Evolutionary conservation across 2,329 filamentous ascomycete species (phyloP), one percentile per base, ranked within the genome.

Genomic region (Alternaria rosae): DNA sequence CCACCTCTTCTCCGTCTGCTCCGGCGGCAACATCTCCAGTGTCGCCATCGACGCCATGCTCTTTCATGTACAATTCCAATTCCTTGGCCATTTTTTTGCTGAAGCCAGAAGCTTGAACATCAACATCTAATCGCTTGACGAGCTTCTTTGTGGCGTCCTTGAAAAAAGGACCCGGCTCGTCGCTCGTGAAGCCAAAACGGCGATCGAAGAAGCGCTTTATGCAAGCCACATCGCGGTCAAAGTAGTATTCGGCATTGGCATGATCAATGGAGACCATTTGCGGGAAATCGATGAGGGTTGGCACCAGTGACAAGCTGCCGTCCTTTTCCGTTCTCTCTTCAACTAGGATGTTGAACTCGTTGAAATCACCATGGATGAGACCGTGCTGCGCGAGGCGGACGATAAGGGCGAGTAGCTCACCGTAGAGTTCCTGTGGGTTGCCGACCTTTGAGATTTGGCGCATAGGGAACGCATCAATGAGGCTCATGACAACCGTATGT

Each of bases 191-290:
- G 69, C 93, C 90, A 79, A 97, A 99, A 28, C 93, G 88, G 21
- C 94, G 86, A 75, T 92, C 86, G 76, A 99, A 99, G 79, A 97
- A 99, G 30, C 92, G 89, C 82, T 97, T 98, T 73, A 99, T 91
- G 80, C 96, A 99, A 66, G 92, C 89, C 13, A 99, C 94, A 72
- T 99, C 95, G 66, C 95, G 90, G 77, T 98, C 92, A 78, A 99
- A 99, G 81, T 99, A 98, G 87, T 94, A 96, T 76, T 97, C 91
- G 17, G 95, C 96, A 74, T 99, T 97, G 35, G 85, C 81, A 76
- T 99, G 95, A 70, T 97, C 93, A 77, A 97, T 93, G 1, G 94
- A 98, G 3, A 99, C 89, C 91, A 97, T 98, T 78, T 99, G 95
- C 0, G 95, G 95, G 76, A 99, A 99, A 82, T 99, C 96, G 72